Conservation (phyloP, 1,139 yeast species). For the Arxiozyma heterogenica region DNA sequence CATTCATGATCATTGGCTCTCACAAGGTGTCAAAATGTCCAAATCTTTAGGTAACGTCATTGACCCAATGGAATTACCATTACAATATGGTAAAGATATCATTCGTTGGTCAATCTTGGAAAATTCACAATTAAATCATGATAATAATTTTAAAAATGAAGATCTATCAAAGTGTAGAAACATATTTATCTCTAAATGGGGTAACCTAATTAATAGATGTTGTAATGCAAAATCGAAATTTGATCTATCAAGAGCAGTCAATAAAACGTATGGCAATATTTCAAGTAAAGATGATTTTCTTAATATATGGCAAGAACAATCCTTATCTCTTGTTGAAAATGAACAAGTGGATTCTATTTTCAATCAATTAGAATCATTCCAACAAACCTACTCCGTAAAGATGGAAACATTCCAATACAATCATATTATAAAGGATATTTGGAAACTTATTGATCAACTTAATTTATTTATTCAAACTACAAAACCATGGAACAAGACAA, state of each 20-base stretch:
- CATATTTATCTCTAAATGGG: conserved; percentile 69
- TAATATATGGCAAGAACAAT: not conserved
- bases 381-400: conserved; percentile 34
- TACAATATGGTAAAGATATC: conserved; percentile 61
- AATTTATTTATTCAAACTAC: conserved; percentile 53
- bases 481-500: conserved; percentile 50
- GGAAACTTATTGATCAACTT: conserved; percentile 51
- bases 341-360: conserved; percentile 1
- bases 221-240: conserved; percentile 55
- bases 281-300: not conserved
- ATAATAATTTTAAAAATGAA: conserved; percentile 66
- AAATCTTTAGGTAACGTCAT: conserved; percentile 93
- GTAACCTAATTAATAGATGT: conserved; percentile 65
- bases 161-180: conserved; percentile 51
- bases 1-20: conserved; percentile 92
- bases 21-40: conserved; percentile 87
- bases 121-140: conserved; percentile 65
- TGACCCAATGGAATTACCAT: conserved; percentile 63
- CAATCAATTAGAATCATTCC: conserved; percentile 14
- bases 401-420: conserved; percentile 47
- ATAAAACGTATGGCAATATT: conserved; percentile 8
- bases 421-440: conserved; percentile 52
- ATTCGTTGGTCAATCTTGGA: conserved; percentile 69
- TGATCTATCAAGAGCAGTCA: conserved; percentile 40
- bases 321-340: not conserved